Evolutionary conservation across 306 rosid genomes (phyloP), one percentile per base, ranked within the genome.

Genomic region (Vigna angularis): DNA sequence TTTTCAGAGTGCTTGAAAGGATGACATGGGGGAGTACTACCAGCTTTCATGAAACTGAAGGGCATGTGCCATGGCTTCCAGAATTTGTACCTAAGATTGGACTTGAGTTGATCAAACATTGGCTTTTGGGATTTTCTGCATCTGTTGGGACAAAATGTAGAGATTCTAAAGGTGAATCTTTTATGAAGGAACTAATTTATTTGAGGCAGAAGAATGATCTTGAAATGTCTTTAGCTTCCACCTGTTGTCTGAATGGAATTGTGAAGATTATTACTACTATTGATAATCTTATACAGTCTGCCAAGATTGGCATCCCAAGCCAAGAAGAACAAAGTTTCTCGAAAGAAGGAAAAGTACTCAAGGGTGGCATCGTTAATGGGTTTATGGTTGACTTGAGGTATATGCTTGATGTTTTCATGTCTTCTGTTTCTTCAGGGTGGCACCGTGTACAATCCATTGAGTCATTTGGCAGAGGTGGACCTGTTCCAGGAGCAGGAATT

Each of bases 391-490:
- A 93, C 71, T 73, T 91, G 73, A 91, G 84, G 87, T 66, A 77
- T 50, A 68, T 86, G 79, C 92, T 86, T 40, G 68, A 85, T 79
- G 70, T 75, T 84, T 93, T 91, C 67, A 67, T 77, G 49, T 68
- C 72, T 73, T 81, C 88, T 51, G 93, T 88, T 87, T 83, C 89
- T 75, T 89, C 88, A 12, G 90, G 81, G 73, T 92, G 90, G 89
- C 83, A 59, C 28, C 28, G 4, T 47, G 66, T 87, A 83, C 93
- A 86, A 77, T 86, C 93, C 36, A 81, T 87, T 75, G 98, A 93
- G 86, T 85, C 78, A 48, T 95, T 95, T 66, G 98, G 97, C 77
- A 85, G 97, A 81, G 99, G 98, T 6, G 98, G 98, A 56, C 98
- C 97, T 7, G 93, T 93, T 85, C 98, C 98, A 11, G 98, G 98